These are phyloP conservation scores for Serendipita indica DNA, from an alignment of 768 basidiomycete genomes.

Conservation along the genomic window DNA sequence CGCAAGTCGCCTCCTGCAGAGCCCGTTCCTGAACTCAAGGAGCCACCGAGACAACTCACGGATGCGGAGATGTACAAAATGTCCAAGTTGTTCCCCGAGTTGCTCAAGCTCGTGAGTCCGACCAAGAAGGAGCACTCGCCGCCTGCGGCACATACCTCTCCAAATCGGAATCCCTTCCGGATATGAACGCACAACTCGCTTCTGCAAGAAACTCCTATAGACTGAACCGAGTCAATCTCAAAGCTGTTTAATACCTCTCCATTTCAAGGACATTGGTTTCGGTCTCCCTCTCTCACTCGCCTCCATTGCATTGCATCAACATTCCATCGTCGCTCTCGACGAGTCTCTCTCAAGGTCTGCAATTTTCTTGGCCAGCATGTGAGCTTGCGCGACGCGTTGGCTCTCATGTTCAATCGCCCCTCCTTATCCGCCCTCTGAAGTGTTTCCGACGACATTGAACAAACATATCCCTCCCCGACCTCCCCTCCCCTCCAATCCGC, in stretches of 20 bases:
- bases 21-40: neutral
- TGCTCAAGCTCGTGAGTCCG: neutral
- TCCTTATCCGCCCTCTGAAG: too few relatives aligned
- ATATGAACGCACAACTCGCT: neutral
- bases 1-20: neutral
- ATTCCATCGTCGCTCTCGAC: neutral
- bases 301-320: neutral
- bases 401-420: too few relatives aligned
- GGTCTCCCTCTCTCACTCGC: neutral
- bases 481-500: neutral
- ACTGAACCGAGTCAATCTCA: neutral
- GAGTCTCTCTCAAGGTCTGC: neutral
- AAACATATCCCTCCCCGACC: neutral
- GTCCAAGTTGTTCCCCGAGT: conserved; percentile 4
- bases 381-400: neutral
- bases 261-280: neutral
- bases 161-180: conserved; percentile 6
- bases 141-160: neutral
- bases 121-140: conserved; percentile 5
- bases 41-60: conserved; percentile 4
- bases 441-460: too few relatives aligned
- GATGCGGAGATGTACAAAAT: conserved; percentile 9
- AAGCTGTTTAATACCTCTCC: neutral
- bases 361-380: neutral
- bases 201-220: neutral